Evolutionary conservation across 345 rosid species (phyloP).

Genomic region (Excoecaria cochinchinensis): DNA sequence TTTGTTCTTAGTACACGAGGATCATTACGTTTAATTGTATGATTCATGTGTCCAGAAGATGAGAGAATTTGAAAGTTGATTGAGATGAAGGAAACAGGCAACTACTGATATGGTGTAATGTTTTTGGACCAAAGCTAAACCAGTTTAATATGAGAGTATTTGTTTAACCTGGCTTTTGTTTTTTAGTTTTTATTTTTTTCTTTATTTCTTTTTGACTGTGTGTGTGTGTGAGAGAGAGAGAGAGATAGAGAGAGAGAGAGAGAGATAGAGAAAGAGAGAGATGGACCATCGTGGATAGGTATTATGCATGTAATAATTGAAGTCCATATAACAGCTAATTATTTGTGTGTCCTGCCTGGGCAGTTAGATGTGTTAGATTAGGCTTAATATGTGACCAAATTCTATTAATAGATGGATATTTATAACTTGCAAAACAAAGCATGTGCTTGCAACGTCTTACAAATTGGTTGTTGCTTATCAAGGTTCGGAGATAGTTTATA

Average conservation of each 20-base stretch:
- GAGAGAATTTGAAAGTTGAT: not conserved
- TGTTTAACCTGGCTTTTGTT: too few relatives aligned
- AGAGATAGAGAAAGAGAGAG: too few relatives aligned
- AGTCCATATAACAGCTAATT: too few relatives aligned
- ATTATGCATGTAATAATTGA: too few relatives aligned
- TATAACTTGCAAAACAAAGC: not conserved
- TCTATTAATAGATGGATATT: not conserved
- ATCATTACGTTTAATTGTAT: not conserved
- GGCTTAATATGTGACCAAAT: not conserved
- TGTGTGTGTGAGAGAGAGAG: not conserved
- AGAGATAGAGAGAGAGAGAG: not conserved
- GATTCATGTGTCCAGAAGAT: not conserved
- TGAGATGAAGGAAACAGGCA: not conserved
- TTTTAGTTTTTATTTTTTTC: too few relatives aligned
- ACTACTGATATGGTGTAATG: too few relatives aligned
- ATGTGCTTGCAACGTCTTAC: not conserved
- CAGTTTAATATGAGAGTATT: too few relatives aligned
- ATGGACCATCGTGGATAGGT: too few relatives aligned
- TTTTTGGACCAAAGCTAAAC: too few relatives aligned
- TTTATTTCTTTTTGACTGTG: too few relatives aligned
- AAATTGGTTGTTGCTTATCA: too few relatives aligned
- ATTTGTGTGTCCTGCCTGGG: not conserved
- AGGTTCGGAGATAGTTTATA: not conserved
- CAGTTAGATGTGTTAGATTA: not conserved
- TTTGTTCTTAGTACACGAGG: not conserved